Percentiles rank a stretch among this genome's conserved stretches.
phyloP scores from a whole-genome alignment of 306 rosid genomes.

The Spatholobus suberectus region DNA sequence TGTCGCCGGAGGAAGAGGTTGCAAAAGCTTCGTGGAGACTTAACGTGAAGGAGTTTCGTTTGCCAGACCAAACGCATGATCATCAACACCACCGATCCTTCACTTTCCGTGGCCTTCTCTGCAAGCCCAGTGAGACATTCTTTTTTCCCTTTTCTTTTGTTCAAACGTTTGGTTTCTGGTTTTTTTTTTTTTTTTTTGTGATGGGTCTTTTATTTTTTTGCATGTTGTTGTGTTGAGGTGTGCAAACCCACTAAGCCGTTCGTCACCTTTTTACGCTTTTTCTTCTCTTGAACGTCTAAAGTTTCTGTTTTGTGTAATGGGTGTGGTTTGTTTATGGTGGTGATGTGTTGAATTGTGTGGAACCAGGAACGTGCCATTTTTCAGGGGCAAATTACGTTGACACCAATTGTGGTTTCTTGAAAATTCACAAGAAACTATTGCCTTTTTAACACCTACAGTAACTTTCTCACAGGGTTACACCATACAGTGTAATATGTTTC shows the following conservation, averaged over 20 bases:
- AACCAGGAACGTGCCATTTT: not conserved
- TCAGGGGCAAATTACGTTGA: not conserved
- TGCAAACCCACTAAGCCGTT: not conserved
- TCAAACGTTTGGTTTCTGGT: no score
- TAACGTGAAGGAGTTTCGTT: constrained; percentile 43
- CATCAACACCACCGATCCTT: not conserved
- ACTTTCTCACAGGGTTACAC: no score
- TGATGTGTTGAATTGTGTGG: not conserved
- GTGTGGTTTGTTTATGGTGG: not conserved
- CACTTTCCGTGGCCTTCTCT: constrained; percentile 31
- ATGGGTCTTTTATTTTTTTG: no score
- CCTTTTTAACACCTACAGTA: no score
- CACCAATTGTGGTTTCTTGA: not conserved
- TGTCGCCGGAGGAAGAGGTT: not conserved
- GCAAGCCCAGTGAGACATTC: constrained; percentile 37
- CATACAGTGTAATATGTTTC: no score
- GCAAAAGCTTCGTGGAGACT: constrained; percentile 43
- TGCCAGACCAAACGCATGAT: constrained; percentile 29
- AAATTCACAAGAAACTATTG: no score
- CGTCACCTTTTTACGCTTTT: not conserved
- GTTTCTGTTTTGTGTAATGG: not conserved
- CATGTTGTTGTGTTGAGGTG: not conserved
- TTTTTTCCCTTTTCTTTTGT: not conserved
- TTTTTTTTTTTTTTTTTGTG: no score
- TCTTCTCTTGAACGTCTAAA: not conserved